Conservation (phyloP, 257 asterid genomes). For the Fraxinus pennsylvanica region DNA sequence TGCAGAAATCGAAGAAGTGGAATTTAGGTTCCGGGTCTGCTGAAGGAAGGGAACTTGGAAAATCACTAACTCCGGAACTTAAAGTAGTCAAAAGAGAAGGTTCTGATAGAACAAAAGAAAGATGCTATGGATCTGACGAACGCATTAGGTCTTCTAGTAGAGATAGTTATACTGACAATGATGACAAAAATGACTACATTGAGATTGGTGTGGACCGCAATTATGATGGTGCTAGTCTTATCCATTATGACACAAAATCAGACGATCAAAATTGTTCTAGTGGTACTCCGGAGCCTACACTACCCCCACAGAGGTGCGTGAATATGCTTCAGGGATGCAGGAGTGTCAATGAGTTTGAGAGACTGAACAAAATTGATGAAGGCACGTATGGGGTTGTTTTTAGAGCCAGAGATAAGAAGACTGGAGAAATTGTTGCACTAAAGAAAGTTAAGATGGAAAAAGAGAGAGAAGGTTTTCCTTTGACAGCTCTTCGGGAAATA, state of each 20-base stretch:
- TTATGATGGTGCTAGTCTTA: slow-evolving; percentile 39
- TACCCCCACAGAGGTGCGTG: slow-evolving; percentile 56
- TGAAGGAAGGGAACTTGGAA: slow-evolving; percentile 26
- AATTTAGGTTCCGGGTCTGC: slow-evolving; percentile 31
- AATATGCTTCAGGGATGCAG: slow-evolving; percentile 95
- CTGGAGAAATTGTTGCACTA: slow-evolving; percentile 89
- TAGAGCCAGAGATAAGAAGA: slow-evolving; percentile 86
- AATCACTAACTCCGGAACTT: slow-evolving; percentile 43
- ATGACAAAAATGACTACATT: slow-evolving; percentile 48
- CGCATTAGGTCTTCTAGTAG: slow-evolving; percentile 71
- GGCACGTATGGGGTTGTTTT: slow-evolving; percentile 94
- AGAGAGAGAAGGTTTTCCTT: slow-evolving; percentile 94
- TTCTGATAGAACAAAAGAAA: slow-evolving; percentile 36
- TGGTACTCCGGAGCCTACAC: slow-evolving; percentile 48
- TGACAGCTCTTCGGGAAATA: slow-evolving; percentile 86
- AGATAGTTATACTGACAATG: slow-evolving; percentile 58
- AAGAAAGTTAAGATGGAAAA: slow-evolving; percentile 96
- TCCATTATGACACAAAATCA: slow-evolving; percentile 53
- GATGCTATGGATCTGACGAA: slow-evolving; percentile 47
- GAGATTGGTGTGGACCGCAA: slow-evolving; percentile 49
- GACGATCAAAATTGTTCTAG: slow-evolving; percentile 45
- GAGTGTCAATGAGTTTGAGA: slow-evolving; percentile 84
- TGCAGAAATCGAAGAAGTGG: slow-evolving; percentile 28
- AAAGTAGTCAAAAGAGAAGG: slow-evolving; percentile 37
- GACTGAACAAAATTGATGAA: slow-evolving; percentile 88